Conservation (phyloP, 805 yeast genomes). For the Cyberlindnera galapagoensis region DNA sequence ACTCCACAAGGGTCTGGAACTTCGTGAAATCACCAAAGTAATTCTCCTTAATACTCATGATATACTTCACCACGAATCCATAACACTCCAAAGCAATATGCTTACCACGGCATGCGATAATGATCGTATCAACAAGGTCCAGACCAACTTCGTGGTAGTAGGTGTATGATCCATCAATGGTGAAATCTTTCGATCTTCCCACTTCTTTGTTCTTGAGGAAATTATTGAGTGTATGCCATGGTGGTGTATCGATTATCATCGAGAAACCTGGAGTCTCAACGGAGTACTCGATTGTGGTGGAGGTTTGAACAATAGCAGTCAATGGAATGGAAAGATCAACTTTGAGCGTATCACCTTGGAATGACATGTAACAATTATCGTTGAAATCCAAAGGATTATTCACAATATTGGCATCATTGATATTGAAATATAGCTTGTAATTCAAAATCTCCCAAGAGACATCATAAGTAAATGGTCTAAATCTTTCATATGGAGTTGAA, state of each 20-base stretch:
- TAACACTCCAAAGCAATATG: slow-evolving; percentile 64
- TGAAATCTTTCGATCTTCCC: slow-evolving; percentile 62
- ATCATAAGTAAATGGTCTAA: slow-evolving; percentile 62
- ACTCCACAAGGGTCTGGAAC: slow-evolving; percentile 84
- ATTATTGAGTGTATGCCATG: slow-evolving; percentile 83
- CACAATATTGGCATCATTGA: slow-evolving; percentile 83
- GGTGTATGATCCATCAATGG: slow-evolving; percentile 58
- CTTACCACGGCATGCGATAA: slow-evolving; percentile 58
- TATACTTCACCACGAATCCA: slow-evolving; percentile 72
- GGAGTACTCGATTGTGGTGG: slow-evolving; percentile 44
- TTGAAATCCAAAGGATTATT: slow-evolving; percentile 81
- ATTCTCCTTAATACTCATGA: slow-evolving; percentile 74
- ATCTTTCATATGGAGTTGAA: slow-evolving; percentile 64
- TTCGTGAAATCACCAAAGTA: slow-evolving; percentile 85
- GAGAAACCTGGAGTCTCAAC: slow-evolving; percentile 54
- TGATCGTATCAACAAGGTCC: slow-evolving; percentile 62
- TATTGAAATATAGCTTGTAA: slow-evolving; percentile 63
- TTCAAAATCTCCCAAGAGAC: slow-evolving; percentile 54
- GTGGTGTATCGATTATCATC: slow-evolving; percentile 68
- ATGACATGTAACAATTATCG: slow-evolving; percentile 70
- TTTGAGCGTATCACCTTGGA: slow-evolving; percentile 55
- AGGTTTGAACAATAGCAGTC: slow-evolving; percentile 43
- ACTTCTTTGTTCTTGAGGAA: slow-evolving; percentile 57
- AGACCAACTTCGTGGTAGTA: slow-evolving; percentile 53
- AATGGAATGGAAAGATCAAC: slow-evolving; percentile 52